Conservation (phyloP, 768 basidiomycete genomes). For the Lactarius psammicola region DNA sequence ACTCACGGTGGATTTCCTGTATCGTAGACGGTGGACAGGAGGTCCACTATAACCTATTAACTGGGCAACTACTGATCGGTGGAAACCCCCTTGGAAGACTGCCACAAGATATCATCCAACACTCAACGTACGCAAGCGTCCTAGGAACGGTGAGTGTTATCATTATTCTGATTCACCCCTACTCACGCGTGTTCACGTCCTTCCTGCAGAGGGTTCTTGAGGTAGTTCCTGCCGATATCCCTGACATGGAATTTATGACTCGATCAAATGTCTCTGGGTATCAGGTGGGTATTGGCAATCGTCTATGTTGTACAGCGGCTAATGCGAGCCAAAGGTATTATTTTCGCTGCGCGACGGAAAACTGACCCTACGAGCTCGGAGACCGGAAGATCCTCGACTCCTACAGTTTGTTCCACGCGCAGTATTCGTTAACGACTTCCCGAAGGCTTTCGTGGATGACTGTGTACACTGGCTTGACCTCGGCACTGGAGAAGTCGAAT, state of each 20-base stretch:
- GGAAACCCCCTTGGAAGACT: conserved; percentile 12
- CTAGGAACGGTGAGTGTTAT: no score
- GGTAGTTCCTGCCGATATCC: background rate
- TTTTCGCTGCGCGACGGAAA: background rate
- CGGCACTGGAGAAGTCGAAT: no score
- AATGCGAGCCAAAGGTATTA: background rate
- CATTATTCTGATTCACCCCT: background rate
- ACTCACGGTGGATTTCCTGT: conserved; percentile 10
- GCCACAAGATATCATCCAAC: background rate
- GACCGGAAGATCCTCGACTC: background rate
- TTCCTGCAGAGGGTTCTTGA: background rate
- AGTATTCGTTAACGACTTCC: no score
- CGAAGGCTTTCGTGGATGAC: no score
- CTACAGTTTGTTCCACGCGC: no score
- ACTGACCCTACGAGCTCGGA: background rate
- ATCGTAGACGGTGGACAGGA: background rate
- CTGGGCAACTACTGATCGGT: background rate
- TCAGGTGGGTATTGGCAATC: background rate
- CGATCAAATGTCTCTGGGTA: no score
- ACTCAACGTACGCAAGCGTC: conserved; percentile 5
- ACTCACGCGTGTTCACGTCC: background rate
- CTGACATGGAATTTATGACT: conserved; percentile 14
- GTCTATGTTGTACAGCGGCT: background rate
- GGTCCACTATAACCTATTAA: conserved; percentile 7
- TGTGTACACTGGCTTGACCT: no score